Evolutionary conservation across 2,329 filamentous ascomycete species (phyloP).

Genomic region (Pseudogymnoascus sp.): DNA sequence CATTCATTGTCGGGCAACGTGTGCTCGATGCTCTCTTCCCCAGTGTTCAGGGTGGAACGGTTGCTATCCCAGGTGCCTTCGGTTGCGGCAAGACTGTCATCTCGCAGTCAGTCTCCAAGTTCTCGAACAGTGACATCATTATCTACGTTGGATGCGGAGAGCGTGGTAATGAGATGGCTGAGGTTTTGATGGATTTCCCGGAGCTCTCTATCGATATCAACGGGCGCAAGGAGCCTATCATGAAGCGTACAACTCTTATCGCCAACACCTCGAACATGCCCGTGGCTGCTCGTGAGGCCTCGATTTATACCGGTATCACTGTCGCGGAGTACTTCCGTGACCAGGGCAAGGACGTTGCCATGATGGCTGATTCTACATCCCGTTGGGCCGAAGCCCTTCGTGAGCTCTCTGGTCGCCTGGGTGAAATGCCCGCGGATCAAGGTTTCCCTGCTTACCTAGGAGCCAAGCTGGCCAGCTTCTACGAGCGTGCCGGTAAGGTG

Average conservation of each 20-base stretch:
- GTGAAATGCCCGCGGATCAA: conserved; percentile 99
- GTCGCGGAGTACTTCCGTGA: conserved; percentile 96
- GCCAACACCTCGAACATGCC: conserved; percentile 99
- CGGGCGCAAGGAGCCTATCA: conserved; percentile 94
- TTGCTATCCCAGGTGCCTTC: conserved; percentile 96
- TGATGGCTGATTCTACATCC: conserved; percentile 99
- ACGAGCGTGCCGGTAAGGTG: conserved; percentile 92
- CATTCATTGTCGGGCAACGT: conserved; percentile 94
- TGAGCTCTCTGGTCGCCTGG: conserved; percentile 96
- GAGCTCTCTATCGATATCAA: conserved; percentile 93
- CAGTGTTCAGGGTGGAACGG: conserved; percentile 91
- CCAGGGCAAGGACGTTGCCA: conserved; percentile 93
- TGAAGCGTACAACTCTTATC: conserved; percentile 98
- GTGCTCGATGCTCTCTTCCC: conserved; percentile 96
- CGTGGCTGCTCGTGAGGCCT: conserved; percentile 94
- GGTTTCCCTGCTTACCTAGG: conserved; percentile 97
- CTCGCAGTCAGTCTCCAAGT: conserved; percentile 96
- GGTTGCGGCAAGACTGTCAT: conserved; percentile 99
- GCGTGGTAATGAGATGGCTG: conserved; percentile 98
- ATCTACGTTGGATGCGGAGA: conserved; percentile 92
- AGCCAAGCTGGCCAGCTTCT: conserved; percentile 97
- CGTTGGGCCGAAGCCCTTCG: conserved; percentile 98
- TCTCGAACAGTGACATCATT: conserved; percentile 98
- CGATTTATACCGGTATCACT: conserved; percentile 95
- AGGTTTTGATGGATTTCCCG: conserved; percentile 99